Percentiles rank a stretch among this genome's conserved stretches.
Conservation (phyloP, 2,329 filamentous ascomycete genomes). For the Phaeosphaeriaceae sp. region DNA sequence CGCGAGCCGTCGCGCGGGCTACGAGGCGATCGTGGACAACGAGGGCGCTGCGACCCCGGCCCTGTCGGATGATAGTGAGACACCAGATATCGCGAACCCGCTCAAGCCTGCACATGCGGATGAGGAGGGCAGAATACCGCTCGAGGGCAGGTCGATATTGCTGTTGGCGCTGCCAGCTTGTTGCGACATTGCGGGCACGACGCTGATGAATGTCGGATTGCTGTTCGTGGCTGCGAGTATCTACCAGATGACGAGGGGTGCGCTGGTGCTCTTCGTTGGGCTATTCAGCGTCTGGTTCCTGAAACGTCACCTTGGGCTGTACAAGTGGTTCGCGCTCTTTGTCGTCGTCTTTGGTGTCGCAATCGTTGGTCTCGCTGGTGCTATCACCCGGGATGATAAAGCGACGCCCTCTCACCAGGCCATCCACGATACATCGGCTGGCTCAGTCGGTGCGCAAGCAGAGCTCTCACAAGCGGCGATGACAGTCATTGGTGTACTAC, state of each 20-base stretch:
- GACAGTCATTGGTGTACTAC: conserved; percentile 81
- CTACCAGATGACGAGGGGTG: conserved; percentile 98
- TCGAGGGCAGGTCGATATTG: conserved; percentile 74
- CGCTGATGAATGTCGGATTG: conserved; percentile 94
- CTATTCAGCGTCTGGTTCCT: conserved; percentile 94
- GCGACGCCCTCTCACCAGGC: conserved; percentile 45
- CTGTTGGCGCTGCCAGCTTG: conserved; percentile 85
- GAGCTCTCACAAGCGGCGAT: conserved; percentile 64
- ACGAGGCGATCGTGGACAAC: conserved; percentile 66
- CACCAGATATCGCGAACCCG: conserved; percentile 61
- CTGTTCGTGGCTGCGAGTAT: conserved; percentile 94
- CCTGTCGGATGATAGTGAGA: conserved; percentile 53
- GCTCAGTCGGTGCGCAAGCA: conserved; percentile 43
- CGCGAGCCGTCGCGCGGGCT: conserved; percentile 61
- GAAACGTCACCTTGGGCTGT: conserved; percentile 77
- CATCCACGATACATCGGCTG: conserved; percentile 21
- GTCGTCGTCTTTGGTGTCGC: conserved; percentile 89
- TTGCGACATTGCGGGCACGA: conserved; percentile 94
- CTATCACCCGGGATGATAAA: conserved; percentile 74
- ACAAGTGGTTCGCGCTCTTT: conserved; percentile 89
- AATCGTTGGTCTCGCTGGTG: conserved; percentile 87
- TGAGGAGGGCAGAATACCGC: conserved; percentile 63
- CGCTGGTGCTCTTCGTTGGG: conserved; percentile 93
- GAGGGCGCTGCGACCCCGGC: conserved; percentile 39
- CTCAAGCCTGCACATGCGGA: conserved; percentile 54